Conservation (phyloP, 179 eudicot species). For the Gypsophila paniculata region DNA sequence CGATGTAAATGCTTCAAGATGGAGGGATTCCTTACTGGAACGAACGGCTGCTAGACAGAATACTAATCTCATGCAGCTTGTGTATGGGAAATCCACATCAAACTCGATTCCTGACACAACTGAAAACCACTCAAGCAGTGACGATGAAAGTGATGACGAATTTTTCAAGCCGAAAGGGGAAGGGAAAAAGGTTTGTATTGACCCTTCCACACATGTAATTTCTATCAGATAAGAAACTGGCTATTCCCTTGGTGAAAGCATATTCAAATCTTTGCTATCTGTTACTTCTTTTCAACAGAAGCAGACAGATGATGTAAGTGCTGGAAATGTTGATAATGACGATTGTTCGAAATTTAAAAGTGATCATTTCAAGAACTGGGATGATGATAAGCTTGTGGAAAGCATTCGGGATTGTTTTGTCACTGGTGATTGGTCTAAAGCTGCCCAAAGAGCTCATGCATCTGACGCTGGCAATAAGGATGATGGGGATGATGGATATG, state of each 20-base stretch:
- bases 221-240: too few relatives aligned
- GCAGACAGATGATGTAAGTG: conserved; percentile 32
- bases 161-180: conserved; percentile 88
- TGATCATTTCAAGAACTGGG: conserved; percentile 50
- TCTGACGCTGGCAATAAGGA: conserved; percentile 37
- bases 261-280: too few relatives aligned
- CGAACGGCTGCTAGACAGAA: conserved; percentile 47
- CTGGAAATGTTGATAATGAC: conserved; percentile 42
- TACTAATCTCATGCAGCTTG: conserved; percentile 75
- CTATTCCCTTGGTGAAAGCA: too few relatives aligned
- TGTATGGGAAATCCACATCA: conserved; percentile 55
- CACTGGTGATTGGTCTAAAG: conserved; percentile 88
- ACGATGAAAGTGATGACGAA: conserved; percentile 65
- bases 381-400: conserved; percentile 38
- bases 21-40: conserved; percentile 74
- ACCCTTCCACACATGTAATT: conserved; percentile 2
- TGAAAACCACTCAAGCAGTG: conserved; percentile 44
- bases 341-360: conserved; percentile 67
- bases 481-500: conserved; percentile 42
- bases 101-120: conserved; percentile 20
- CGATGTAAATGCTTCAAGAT: conserved; percentile 77
- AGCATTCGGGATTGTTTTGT: conserved; percentile 84
- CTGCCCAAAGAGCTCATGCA: conserved; percentile 51
- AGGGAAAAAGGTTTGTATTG: conserved; percentile 58
- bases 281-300: conserved; percentile 42